A percentile compares a stretch with the other conserved stretches of the same genome.
Conservation (phyloP, 1,284 basidiomycete species). For the Puccinia horiana region DNA sequence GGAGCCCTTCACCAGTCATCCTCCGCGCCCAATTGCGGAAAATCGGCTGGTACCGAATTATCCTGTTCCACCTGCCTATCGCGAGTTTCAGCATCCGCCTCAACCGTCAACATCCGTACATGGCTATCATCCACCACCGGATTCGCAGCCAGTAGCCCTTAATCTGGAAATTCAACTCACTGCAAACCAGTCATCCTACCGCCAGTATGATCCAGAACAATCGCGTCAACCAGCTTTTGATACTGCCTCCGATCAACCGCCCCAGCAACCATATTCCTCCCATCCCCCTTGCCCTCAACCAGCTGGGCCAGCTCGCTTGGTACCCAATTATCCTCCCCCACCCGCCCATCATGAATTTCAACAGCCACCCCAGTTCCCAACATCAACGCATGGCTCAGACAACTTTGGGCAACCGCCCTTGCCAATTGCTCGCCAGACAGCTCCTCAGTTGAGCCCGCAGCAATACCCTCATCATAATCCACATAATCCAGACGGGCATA, state of each 20-base stretch:
- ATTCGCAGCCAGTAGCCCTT: background rate
- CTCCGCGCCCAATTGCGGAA: background rate
- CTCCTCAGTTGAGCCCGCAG: background rate
- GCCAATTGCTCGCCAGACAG: background rate
- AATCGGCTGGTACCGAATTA: conserved; percentile 10
- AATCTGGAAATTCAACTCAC: background rate
- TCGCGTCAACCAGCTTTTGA: background rate
- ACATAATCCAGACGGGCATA: background rate
- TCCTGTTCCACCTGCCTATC: conserved; percentile 2
- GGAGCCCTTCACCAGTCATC: background rate
- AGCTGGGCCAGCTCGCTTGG: background rate
- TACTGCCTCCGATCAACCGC: background rate
- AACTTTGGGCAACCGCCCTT: background rate
- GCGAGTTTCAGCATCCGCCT: background rate
- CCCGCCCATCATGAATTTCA: background rate
- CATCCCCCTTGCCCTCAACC: background rate
- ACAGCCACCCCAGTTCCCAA: background rate
- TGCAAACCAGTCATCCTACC: background rate
- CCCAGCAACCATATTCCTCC: background rate
- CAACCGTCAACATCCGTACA: background rate
- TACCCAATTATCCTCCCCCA: conserved; percentile 17
- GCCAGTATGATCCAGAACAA: background rate
- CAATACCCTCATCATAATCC: background rate
- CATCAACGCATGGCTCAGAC: background rate
- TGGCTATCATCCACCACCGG: background rate